A percentile compares a stretch with the other conserved stretches of the same genome.
Evolutionary conservation across 106 monocot genomes (phyloP).

Genomic region (Amphibolis antarctica): DNA sequence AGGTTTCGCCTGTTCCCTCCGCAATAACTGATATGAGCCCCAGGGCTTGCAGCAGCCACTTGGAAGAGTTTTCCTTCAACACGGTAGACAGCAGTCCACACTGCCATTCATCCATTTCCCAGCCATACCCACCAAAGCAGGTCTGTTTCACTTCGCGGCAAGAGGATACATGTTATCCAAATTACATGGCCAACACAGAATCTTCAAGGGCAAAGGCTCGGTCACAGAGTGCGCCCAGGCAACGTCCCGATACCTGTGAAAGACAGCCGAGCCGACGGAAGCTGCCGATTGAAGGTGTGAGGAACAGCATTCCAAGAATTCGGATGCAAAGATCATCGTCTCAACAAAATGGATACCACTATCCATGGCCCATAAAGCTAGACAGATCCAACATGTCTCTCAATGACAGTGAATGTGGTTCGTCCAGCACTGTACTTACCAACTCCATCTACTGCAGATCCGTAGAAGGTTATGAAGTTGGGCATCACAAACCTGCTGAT

Average conservation of each 20-base stretch:
- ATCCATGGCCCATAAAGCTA: constrained; percentile 33
- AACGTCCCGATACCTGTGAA: constrained; percentile 25
- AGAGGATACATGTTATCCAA: constrained; percentile 20
- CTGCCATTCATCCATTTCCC: constrained; percentile 17
- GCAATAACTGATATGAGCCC: constrained; percentile 21
- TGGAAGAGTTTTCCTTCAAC: constrained; percentile 27
- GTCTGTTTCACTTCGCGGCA: not conserved
- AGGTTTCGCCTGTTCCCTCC: constrained; percentile 7
- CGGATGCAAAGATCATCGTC: constrained; percentile 33
- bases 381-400: constrained; percentile 24
- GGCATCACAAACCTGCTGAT: no score
- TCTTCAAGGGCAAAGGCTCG: constrained; percentile 45
- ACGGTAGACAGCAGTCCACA: constrained; percentile 23
- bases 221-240: constrained; percentile 41
- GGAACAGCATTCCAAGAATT: constrained; percentile 18
- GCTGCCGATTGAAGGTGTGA: constrained; percentile 20
- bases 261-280: constrained; percentile 12
- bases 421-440: constrained; percentile 22
- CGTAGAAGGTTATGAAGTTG: no score
- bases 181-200: constrained; percentile 50
- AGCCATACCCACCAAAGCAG: constrained; percentile 2
- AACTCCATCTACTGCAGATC: constrained; percentile 19
- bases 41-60: constrained; percentile 16
- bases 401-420: constrained; percentile 40
- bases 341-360: constrained; percentile 7